phyloP scores from a whole-genome alignment of 805 yeast genomes.

The Groenewaldozyma salmanticensis region DNA sequence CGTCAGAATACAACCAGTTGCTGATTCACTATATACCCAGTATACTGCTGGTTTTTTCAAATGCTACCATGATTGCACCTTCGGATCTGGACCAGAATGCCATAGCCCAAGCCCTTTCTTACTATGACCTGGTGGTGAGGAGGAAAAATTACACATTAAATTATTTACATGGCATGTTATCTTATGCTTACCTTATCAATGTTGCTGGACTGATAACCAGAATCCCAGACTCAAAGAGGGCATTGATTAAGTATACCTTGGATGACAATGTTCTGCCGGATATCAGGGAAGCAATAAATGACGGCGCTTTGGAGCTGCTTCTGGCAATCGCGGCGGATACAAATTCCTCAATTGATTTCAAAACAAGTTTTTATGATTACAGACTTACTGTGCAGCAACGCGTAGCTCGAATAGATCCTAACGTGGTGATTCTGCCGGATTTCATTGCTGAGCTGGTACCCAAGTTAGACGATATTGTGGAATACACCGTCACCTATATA shows the following conservation, averaged over 20 bases:
- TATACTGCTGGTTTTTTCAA: constrained; percentile 10
- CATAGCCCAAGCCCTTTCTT: constrained; percentile 2
- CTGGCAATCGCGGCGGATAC: constrained; percentile 28
- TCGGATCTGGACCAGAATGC: constrained; percentile 10
- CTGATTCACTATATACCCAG: constrained; percentile 40
- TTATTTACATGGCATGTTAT: constrained; percentile 21
- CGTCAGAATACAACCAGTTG: constrained; percentile 57
- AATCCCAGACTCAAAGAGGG: not conserved
- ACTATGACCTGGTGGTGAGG: constrained; percentile 10
- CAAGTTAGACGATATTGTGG: too few relatives aligned
- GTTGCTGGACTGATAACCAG: constrained; percentile 7
- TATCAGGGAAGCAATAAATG: constrained; percentile 23
- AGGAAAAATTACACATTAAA: constrained; percentile 19
- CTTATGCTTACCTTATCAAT: constrained; percentile 14
- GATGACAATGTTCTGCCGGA: constrained; percentile 21
- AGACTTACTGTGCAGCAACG: not conserved
- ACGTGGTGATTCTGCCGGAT: too few relatives aligned
- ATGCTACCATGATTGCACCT: not conserved
- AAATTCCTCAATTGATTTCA: constrained; percentile 1
- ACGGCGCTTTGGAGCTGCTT: constrained; percentile 31
- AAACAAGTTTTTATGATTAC: too few relatives aligned
- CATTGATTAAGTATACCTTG: constrained; percentile 12
- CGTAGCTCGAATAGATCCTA: constrained; percentile 6
- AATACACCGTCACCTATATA: constrained; percentile 25
- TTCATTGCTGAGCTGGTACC: too few relatives aligned